A percentile compares a stretch with the other conserved stretches of the same genome.
Conservation (phyloP, 768 basidiomycete genomes). For the Termitomyces bulborhizus region DNA sequence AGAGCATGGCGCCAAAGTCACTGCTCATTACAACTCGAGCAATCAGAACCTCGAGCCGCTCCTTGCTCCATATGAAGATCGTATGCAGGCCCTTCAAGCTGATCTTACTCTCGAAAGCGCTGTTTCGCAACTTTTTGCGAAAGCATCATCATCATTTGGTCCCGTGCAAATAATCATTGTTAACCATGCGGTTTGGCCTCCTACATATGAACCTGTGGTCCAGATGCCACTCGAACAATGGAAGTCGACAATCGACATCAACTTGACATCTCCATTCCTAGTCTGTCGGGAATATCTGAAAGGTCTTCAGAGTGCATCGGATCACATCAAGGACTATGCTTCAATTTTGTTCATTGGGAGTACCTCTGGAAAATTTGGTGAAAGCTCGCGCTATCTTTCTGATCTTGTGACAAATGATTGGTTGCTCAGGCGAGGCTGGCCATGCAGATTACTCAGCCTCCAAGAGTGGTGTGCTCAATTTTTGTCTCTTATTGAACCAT, state of each 20-base stretch:
- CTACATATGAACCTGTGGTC: conserved; percentile 40
- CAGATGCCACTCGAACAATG: conserved; percentile 59
- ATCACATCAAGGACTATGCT: conserved; percentile 46
- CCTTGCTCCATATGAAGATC: conserved; percentile 26
- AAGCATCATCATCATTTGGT: conserved; percentile 32
- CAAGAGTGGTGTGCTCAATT: conserved; percentile 51
- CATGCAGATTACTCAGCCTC: conserved; percentile 63
- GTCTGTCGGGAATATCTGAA: conserved; percentile 57
- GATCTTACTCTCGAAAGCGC: conserved; percentile 54
- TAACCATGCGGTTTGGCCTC: conserved; percentile 54
- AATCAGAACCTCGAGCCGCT: conserved; percentile 34
- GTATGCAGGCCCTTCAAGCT: conserved; percentile 40
- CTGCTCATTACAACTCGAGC: conserved; percentile 65
- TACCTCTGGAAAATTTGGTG: conserved; percentile 66
- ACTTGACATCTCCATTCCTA: conserved; percentile 64
- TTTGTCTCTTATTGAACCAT: background rate
- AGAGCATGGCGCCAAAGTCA: conserved; percentile 70
- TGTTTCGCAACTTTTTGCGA: conserved; percentile 44
- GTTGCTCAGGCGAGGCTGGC: conserved; percentile 40
- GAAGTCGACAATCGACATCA: conserved; percentile 54
- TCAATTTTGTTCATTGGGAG: conserved; percentile 64
- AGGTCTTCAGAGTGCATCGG: conserved; percentile 31
- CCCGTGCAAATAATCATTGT: conserved; percentile 53
- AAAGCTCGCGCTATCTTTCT: background rate
- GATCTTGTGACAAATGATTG: background rate